These are phyloP conservation scores for Spathaspora passalidarum DNA, from an alignment of 805 yeast genomes.

Conservation along the genomic window DNA sequence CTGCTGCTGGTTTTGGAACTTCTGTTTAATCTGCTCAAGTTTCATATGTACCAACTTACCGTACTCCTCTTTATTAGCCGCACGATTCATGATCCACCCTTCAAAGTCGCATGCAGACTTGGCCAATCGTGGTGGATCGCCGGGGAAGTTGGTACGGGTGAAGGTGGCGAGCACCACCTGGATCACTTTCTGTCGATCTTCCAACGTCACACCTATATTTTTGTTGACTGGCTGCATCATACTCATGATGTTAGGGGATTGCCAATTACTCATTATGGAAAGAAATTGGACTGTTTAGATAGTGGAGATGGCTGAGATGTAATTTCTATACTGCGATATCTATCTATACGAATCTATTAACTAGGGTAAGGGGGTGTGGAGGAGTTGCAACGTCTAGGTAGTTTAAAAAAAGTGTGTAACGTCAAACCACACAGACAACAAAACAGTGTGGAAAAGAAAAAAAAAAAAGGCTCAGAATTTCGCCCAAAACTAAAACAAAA, in stretches of 20 bases:
- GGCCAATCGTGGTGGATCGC: conserved; percentile 33
- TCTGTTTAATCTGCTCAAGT: conserved; percentile 30
- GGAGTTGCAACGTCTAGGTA: too few relatives aligned
- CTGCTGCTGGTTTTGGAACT: conserved; percentile 18
- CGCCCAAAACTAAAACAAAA: not conserved
- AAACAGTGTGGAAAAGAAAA: not conserved
- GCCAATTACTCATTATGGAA: not conserved
- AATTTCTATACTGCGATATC: not conserved
- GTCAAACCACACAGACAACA: not conserved
- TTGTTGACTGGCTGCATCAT: not conserved
- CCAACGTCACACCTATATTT: conserved; percentile 4
- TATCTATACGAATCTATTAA: not conserved
- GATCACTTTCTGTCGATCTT: conserved; percentile 40
- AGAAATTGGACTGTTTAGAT: not conserved
- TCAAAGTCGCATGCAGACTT: conserved; percentile 68
- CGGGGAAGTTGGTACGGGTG: conserved; percentile 22
- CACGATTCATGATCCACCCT: conserved; percentile 57
- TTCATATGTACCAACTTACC: conserved; percentile 39
- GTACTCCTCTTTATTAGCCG: conserved; percentile 58
- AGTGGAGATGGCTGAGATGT: too few relatives aligned
- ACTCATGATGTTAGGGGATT: not conserved
- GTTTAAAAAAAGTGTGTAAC: too few relatives aligned
- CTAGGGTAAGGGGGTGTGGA: too few relatives aligned
- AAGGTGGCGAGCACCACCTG: conserved; percentile 35
- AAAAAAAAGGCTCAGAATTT: not conserved